These are phyloP conservation scores for Penicillium brasilianum DNA, from an alignment of 2,329 filamentous ascomycete genomes.

Conservation along the genomic window DNA sequence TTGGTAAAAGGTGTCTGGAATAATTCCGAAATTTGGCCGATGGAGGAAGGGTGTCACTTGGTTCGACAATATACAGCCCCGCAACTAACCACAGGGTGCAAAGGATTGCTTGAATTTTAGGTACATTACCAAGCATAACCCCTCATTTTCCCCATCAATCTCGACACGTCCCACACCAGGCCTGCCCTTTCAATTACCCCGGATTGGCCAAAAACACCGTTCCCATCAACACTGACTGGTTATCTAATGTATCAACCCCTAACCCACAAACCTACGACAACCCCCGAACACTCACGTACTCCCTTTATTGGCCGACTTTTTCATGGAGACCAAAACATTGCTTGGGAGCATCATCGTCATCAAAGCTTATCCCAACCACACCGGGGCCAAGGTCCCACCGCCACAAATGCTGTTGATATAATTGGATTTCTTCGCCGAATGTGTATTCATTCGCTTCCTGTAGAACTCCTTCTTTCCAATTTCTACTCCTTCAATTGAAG, in stretches of 20 bases:
- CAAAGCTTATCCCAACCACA: slow-evolving; percentile 18
- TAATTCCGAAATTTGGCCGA: neutral
- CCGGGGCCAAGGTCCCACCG: neutral
- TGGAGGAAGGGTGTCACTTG: neutral
- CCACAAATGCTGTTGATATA: neutral
- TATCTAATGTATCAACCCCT: neutral
- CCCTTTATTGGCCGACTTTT: neutral
- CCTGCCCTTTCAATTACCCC: neutral
- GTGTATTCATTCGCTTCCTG: neutral
- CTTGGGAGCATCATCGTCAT: slow-evolving; percentile 12
- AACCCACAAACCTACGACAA: slow-evolving; percentile 11
- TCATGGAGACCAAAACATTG: slow-evolving; percentile 21
- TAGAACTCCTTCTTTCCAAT: no score
- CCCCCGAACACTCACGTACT: neutral
- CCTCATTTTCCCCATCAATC: neutral
- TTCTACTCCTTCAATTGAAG: no score
- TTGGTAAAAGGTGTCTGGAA: neutral
- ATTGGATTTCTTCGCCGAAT: neutral
- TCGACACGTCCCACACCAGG: neutral
- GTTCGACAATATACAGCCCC: neutral
- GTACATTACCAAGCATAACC: neutral
- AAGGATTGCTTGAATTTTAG: no score
- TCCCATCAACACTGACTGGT: neutral
- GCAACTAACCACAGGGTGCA: neutral
- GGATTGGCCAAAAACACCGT: neutral